These are phyloP conservation scores for Pythium aquatile DNA, from an alignment of 352 stramenopile genomes.

Conservation along the genomic window DNA sequence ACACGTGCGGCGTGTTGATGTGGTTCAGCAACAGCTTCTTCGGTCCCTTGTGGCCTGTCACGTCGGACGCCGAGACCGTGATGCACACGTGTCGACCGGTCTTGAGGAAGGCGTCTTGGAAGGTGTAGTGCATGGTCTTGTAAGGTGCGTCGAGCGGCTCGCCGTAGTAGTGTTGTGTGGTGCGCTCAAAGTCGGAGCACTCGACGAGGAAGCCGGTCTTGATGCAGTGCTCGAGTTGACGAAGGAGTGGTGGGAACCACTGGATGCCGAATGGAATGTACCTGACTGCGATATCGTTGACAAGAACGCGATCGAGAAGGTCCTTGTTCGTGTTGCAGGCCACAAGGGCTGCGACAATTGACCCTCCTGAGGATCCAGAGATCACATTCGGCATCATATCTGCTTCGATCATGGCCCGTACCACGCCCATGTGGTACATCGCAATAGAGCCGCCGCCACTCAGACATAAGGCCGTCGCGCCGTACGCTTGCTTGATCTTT, in stretches of 20 bases:
- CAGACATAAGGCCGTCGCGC: slow-evolving; percentile 89
- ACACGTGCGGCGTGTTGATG: too few relatives aligned
- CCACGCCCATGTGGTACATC: slow-evolving; percentile 95
- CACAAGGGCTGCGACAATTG: slow-evolving; percentile 84
- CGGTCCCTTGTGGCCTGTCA: too few relatives aligned
- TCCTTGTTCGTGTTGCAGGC: slow-evolving; percentile 87
- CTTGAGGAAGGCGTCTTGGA: slow-evolving; percentile 44
- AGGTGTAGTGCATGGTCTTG: slow-evolving; percentile 82
- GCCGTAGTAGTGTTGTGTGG: slow-evolving; percentile 92
- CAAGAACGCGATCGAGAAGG: slow-evolving; percentile 47
- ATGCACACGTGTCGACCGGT: too few relatives aligned
- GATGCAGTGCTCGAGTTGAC: slow-evolving; percentile 56
- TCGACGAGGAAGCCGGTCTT: slow-evolving; percentile 81
- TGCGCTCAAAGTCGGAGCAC: slow-evolving; percentile 73
- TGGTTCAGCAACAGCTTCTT: too few relatives aligned
- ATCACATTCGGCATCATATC: slow-evolving; percentile 91
- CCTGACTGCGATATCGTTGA: slow-evolving; percentile 57
- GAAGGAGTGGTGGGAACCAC: slow-evolving; percentile 77
- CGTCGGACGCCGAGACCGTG: too few relatives aligned
- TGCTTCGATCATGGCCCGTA: slow-evolving; percentile 85
- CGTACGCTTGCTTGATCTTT: slow-evolving; percentile 78
- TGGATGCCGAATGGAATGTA: slow-evolving; percentile 55
- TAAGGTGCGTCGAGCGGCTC: slow-evolving; percentile 46
- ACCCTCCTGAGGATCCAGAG: slow-evolving; percentile 90
- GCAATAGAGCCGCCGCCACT: slow-evolving; percentile 89